phyloP scores from a whole-genome alignment of 495 filamentous ascomycete genomes.

The Hypoxylon perforatum region DNA sequence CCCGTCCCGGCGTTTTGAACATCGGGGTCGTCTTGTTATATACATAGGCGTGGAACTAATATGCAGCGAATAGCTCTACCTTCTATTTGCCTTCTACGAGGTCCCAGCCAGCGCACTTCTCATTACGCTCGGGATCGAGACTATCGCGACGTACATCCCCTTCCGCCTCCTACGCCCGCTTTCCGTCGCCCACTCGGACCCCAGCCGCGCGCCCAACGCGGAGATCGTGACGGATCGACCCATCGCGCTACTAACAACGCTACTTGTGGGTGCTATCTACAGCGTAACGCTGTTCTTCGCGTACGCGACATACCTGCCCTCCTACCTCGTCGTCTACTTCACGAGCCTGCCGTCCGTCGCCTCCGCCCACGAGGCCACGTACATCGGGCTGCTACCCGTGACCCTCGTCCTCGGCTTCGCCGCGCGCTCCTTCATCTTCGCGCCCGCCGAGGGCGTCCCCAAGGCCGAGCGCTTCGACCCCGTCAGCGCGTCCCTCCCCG shows the following conservation, averaged over 20 bases:
- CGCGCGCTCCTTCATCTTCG: constrained; percentile 78
- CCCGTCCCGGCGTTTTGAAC: neutral
- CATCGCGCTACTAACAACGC: constrained; percentile 70
- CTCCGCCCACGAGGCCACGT: constrained; percentile 68
- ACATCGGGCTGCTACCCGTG: constrained; percentile 67
- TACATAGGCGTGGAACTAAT: constrained; percentile 29
- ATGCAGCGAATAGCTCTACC: constrained; percentile 60
- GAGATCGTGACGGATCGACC: constrained; percentile 73
- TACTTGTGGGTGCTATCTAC: constrained; percentile 76
- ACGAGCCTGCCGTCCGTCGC: constrained; percentile 71
- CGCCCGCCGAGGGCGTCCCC: constrained; percentile 67
- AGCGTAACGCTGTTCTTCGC: constrained; percentile 71
- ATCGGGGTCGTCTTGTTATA: neutral
- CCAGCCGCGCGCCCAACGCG: constrained; percentile 71
- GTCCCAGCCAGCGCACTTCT: constrained; percentile 68
- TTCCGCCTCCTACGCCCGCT: constrained; percentile 75
- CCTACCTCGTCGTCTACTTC: constrained; percentile 76
- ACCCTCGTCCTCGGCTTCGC: constrained; percentile 69
- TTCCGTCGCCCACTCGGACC: constrained; percentile 68
- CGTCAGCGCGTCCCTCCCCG: constrained; percentile 61
- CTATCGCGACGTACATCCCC: constrained; percentile 73
- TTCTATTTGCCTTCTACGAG: constrained; percentile 78
- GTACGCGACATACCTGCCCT: constrained; percentile 72
- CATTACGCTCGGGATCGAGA: constrained; percentile 69
- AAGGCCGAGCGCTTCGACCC: constrained; percentile 61